Base-by-base conservation (phyloP, 2,329 filamentous ascomycete genomes). In the Fusarium sp. region DNA sequence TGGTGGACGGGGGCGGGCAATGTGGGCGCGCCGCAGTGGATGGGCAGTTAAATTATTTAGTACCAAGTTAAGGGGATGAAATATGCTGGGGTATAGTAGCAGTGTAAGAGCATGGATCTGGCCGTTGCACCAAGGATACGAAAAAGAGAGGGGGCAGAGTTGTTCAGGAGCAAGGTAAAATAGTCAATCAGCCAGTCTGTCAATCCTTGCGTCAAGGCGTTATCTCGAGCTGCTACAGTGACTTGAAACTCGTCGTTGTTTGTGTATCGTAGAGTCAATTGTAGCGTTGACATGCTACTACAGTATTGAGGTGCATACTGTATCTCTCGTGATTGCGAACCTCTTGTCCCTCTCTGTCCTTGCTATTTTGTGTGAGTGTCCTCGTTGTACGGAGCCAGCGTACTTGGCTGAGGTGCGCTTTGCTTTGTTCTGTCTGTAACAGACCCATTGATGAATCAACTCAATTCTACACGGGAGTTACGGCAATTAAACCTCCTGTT, bases 1-100 rank as follows among this genome's bases (percentile, higher is more conserved):
- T 69, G 66, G 48, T 63, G 48, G 28, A 67, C 49, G 22, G 63
- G 63, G 57, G 55, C 49, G 24, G 54, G 66, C 61, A 59, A 53
- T 61, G 63, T 70, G 63, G 71, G 48, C 46, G 56, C 57, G 66
- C 43, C 48, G 66, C 51, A 61, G 50, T 70, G 66, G 66, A 67
- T 67, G 66, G 53, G 57, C 66, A 69, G 67, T 67, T 69, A 58
- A 70, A 69, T 69, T 69, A 55, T 69, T 69, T 67, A 67, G 62
- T 56, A 67, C 61, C 42, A 69, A 58, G 50, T 62, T 61, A 69
- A 69, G 66, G 66, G 66, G 67, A 69, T 49, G 45, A 68, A 67
- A 66, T 66, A 68, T 70, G 54, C 67, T 69, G 66, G 67, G 67
- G 67, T 69, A 66, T 63, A 52, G 62, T 66, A 45, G 62, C 34